phyloP scores from a whole-genome alignment of 495 filamentous ascomycete species.

The Penicillium riverlandense region DNA sequence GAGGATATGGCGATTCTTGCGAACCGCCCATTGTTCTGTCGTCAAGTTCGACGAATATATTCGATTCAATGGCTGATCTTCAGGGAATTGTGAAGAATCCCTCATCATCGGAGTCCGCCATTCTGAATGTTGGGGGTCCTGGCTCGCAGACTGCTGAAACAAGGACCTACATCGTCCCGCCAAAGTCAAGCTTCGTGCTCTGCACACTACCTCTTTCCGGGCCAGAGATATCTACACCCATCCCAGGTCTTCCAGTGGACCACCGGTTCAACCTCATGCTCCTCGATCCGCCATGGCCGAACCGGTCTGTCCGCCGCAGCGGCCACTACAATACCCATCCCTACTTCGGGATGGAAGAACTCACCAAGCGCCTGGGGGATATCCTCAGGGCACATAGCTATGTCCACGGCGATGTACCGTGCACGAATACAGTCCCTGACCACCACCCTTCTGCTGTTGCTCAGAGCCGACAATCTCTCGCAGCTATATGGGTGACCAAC shows the following conservation, averaged over 20 bases:
- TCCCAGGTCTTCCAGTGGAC: constrained; percentile 16
- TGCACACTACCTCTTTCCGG: constrained; percentile 22
- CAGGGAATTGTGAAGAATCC: constrained; percentile 28
- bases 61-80: constrained; percentile 23
- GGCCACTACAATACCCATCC: constrained; percentile 54
- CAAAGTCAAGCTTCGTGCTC: constrained; percentile 45
- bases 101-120: constrained; percentile 13
- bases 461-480: constrained; percentile 18
- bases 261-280: constrained; percentile 69
- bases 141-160: not conserved
- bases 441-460: not conserved
- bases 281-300: constrained; percentile 92
- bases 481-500: constrained; percentile 87
- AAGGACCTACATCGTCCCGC: constrained; percentile 33
- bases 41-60: constrained; percentile 20
- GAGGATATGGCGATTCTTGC: constrained; percentile 3
- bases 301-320: constrained; percentile 72
- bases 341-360: constrained; percentile 22
- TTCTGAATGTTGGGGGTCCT: constrained; percentile 11
- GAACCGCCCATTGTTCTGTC: constrained; percentile 29
- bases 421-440: not conserved
- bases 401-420: not conserved
- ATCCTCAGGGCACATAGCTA: constrained; percentile 24
- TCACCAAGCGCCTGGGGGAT: constrained; percentile 19
- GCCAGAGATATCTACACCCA: constrained; percentile 4